Percentiles rank a stretch among this genome's conserved stretches.
Evolutionary conservation across 441 rosid genomes (phyloP).

Genomic region (Raphanus hybrid): DNA sequence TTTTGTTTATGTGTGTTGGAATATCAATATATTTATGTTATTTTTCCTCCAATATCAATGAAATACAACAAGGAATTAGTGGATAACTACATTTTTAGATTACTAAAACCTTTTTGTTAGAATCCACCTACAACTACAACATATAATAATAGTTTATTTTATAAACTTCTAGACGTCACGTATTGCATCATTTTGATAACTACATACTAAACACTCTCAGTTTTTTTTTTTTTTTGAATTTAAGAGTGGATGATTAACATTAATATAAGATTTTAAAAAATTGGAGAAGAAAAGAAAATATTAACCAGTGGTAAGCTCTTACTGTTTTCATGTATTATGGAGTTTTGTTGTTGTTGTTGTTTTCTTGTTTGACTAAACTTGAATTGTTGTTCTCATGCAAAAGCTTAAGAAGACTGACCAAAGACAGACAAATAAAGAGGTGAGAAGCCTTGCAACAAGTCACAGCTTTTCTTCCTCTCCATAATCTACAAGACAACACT

Average conservation of each 20-base stretch:
- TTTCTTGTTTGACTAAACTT: constrained; percentile 17
- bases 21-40: not conserved
- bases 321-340: constrained; percentile 36
- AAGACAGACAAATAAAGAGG: constrained; percentile 13
- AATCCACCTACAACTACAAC: not conserved
- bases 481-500: constrained; percentile 34
- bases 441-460: constrained; percentile 35
- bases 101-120: not conserved
- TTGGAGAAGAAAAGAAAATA: not conserved
- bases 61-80: constrained; percentile 7
- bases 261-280: not conserved
- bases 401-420: constrained; percentile 36
- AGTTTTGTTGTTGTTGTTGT: constrained; percentile 4
- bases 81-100: not conserved
- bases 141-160: not conserved
- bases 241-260: not conserved
- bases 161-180: not conserved
- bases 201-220: not conserved
- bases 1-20: not conserved
- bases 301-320: not conserved
- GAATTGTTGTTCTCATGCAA: constrained; percentile 33
- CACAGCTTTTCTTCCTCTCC: constrained; percentile 39
- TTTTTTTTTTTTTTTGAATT: not conserved
- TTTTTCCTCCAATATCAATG: not conserved
- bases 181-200: not conserved